Evolutionary conservation across 805 yeast species (phyloP).

Genomic region (Nakazawaea ambrosiae): DNA sequence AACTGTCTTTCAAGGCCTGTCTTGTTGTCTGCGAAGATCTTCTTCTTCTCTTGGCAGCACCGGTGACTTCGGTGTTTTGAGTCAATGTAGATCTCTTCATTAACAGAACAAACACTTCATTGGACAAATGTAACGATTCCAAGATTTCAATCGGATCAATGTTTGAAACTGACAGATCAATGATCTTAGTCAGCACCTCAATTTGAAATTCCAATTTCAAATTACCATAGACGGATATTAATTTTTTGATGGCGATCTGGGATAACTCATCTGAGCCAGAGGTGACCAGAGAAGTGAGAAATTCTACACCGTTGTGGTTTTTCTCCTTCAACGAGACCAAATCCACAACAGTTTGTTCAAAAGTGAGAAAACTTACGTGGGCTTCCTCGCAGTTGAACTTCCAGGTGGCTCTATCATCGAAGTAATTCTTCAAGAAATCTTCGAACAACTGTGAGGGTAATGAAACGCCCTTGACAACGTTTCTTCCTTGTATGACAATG

Average conservation of each 20-base stretch:
- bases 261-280: slow-evolving; percentile 36
- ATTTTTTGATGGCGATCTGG: slow-evolving; percentile 40
- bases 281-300: slow-evolving; percentile 48
- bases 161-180: slow-evolving; percentile 43
- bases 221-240: slow-evolving; percentile 47
- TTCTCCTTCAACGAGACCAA: slow-evolving; percentile 59
- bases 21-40: slow-evolving; percentile 69
- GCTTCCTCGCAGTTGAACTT: slow-evolving; percentile 34
- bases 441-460: slow-evolving; percentile 42
- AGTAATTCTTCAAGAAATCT: slow-evolving; percentile 37
- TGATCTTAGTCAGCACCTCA: slow-evolving; percentile 48
- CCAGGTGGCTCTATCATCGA: slow-evolving; percentile 40
- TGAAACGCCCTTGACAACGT: slow-evolving; percentile 32
- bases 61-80: slow-evolving; percentile 25
- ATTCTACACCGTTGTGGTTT: slow-evolving; percentile 46
- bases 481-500: slow-evolving; percentile 34
- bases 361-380: slow-evolving; percentile 41
- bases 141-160: slow-evolving; percentile 45
- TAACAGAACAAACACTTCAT: slow-evolving; percentile 50
- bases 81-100: slow-evolving; percentile 38
- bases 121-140: slow-evolving; percentile 46
- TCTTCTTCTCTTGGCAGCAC: slow-evolving; percentile 67
- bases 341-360: slow-evolving; percentile 54
- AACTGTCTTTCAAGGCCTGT: slow-evolving; percentile 69
- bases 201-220: slow-evolving; percentile 54